Percentiles rank a stretch among this genome's conserved stretches.
Conservation (phyloP, 2,329 filamentous ascomycete species). For the Hypoxylon sp. region DNA sequence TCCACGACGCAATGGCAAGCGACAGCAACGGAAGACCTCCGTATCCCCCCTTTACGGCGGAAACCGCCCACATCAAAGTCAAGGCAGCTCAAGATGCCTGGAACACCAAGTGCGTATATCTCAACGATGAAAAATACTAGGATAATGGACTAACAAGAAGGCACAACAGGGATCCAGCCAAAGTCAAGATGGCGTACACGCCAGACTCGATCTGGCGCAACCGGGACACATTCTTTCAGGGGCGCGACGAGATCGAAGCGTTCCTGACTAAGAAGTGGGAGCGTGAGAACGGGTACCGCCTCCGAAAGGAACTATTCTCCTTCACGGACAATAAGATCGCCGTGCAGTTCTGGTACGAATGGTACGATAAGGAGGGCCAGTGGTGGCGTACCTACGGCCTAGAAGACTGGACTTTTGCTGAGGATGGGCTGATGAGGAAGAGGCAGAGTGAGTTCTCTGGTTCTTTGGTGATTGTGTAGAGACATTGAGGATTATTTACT, state of each 20-base stretch:
- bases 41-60: conserved; percentile 78
- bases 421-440: conserved; percentile 78
- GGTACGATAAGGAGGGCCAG: conserved; percentile 74
- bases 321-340: conserved; percentile 78
- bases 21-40: conserved; percentile 54
- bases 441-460: conserved; percentile 61
- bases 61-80: conserved; percentile 79
- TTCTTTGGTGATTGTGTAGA: background rate
- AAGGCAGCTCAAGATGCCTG: conserved; percentile 86
- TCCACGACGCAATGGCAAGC: conserved; percentile 39
- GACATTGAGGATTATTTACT: background rate
- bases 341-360: conserved; percentile 94
- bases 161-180: conserved; percentile 67
- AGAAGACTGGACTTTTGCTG: conserved; percentile 81
- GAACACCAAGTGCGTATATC: conserved; percentile 74
- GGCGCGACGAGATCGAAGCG: conserved; percentile 73
- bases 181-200: conserved; percentile 79
- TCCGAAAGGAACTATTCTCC: conserved; percentile 87
- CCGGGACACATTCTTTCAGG: conserved; percentile 74
- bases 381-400: conserved; percentile 92
- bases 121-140: background rate
- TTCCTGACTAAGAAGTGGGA: conserved; percentile 82
- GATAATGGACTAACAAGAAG: background rate
- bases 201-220: conserved; percentile 84
- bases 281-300: conserved; percentile 75